Base-by-base conservation (phyloP, 441 rosid genomes). In the Jatropha podagrica region DNA sequence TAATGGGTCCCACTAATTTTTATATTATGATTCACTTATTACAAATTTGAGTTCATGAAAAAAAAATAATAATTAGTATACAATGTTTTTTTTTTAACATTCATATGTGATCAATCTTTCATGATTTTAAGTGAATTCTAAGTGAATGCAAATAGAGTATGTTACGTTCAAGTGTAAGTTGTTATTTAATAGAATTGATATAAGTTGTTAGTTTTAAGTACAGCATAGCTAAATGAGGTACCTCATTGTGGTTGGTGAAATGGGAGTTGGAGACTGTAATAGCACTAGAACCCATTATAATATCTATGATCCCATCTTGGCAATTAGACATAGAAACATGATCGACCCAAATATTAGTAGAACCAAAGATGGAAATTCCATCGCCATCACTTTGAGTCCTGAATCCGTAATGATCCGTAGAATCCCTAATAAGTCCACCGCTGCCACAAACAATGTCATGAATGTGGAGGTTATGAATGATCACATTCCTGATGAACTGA, bases 191-290 rank as follows among this genome's bases (percentile, higher is more conserved):
- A 32, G 32, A 23, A 23, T 23, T 23, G 23, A 23, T 23, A 23
- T 23, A 23, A 23, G 23, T 23, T 23, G 23, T 23, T 23, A 23
- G 23, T 23, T 23, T 23, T 23, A 23, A 23, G 23, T 23, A 23
- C n/a, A 7, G 11, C 6, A 54, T 7, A 56, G 56, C 4, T 20
- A 56, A 52, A 54, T 84, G n/a, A n/a, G n/a, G n/a, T 81, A 90
- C 97, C 77, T 91, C 91, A 6, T 89, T 68, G 76, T 93, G 97
- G 61, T 89, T 48, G 54, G 97, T 90, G 80, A 93, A 85, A 74
- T 93, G 97, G 74, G 81, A 82, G 40, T 93, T 93, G 46, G 98
- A 93, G 77, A 93, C 84, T 70, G 98, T 92, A n/a, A 93, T 74
- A 2, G 93, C 97, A 18, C 93, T 91, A 0, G 98, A 90, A 20